Base-by-base conservation (phyloP, 345 rosid species). In the Pelargonium nanum region DNA sequence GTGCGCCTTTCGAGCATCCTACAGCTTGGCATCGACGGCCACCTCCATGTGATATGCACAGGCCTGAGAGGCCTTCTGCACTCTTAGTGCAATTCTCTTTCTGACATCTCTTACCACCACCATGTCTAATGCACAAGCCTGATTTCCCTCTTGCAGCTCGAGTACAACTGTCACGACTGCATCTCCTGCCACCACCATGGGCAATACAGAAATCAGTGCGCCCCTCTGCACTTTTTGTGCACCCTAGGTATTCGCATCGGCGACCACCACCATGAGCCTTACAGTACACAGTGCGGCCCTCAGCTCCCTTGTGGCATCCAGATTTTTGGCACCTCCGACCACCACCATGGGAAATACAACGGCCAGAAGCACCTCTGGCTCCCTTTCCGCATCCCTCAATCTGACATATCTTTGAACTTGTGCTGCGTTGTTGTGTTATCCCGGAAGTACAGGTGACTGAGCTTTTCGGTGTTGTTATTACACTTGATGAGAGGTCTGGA, bases 181-280 rank as follows among this genome's bases (percentile, higher is more conserved):
- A 92, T 80, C 99, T 78, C 58, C 97, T 68, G 4, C 99, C 99
- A 52, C 99, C 99, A 53, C 99, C 99, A 66, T 93, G 99, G 21
- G 97, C 96, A 61, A 93, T 93, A 68, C 99, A 93, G 26, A 67
- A 89, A 58, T 93, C 97, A 24, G 97, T 93, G 48, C 96, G 88
- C 53, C 99, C 99, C 76, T 93, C 99, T 19, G 99, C 99, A 64
- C 97, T 89, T 75, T 93, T 93, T 28, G 99, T 93, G 77, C 99
- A 93, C 45, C 99, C 99, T 22, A 93, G 94, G 66, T 68, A 80
- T 48, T 93, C 99, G 66, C 99, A 93, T 26, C 99, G 81, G 21
- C 96, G 88, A 45, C 97, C 99, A 54, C 99, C 99, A 52, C 99
- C 99, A 63, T 93, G 99, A 66, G 97, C 91, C 79, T 93, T 93